Evolutionary conservation across 805 yeast genomes (phyloP).

Genomic region (Metschnikowia baotianmanensis): DNA sequence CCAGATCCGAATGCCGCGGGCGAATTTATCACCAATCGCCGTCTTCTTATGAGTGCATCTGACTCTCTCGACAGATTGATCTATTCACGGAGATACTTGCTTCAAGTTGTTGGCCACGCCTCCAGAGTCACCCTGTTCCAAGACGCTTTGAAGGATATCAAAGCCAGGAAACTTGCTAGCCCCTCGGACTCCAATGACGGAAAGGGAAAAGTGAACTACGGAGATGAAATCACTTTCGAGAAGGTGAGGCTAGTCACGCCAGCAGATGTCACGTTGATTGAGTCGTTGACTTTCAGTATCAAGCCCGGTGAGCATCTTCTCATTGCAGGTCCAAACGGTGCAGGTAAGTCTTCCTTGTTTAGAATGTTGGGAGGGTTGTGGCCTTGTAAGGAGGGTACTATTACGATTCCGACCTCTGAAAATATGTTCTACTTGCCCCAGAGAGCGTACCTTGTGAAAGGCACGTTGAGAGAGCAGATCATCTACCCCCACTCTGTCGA

Average conservation of each 20-base stretch:
- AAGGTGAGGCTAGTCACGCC: slow-evolving; percentile 86
- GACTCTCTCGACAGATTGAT: slow-evolving; percentile 86
- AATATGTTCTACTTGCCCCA: slow-evolving; percentile 89
- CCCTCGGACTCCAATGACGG: slow-evolving; percentile 17
- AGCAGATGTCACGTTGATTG: slow-evolving; percentile 67
- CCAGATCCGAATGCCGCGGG: slow-evolving; percentile 59
- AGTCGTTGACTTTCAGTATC: slow-evolving; percentile 65
- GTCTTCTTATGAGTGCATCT: slow-evolving; percentile 78
- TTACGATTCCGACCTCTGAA: slow-evolving; percentile 62
- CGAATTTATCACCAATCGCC: slow-evolving; percentile 85
- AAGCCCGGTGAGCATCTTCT: slow-evolving; percentile 80
- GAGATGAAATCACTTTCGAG: slow-evolving; percentile 65
- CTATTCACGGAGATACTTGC: slow-evolving; percentile 78
- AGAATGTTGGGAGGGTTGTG: slow-evolving; percentile 90
- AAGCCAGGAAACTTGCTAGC: slow-evolving; percentile 19
- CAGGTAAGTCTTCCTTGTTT: slow-evolving; percentile 91
- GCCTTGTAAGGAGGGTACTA: slow-evolving; percentile 66
- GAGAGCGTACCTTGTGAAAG: slow-evolving; percentile 80
- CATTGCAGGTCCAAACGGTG: slow-evolving; percentile 94
- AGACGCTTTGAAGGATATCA: slow-evolving; percentile 54
- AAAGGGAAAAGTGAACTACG: slow-evolving; percentile 27
- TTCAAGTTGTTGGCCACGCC: slow-evolving; percentile 81
- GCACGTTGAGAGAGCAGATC: slow-evolving; percentile 81
- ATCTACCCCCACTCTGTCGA: slow-evolving; percentile 78
- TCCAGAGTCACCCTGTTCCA: slow-evolving; percentile 70